Evolutionary conservation across 1,284 basidiomycete species (phyloP).

Genomic region (Limonomyces culmigenus): DNA sequence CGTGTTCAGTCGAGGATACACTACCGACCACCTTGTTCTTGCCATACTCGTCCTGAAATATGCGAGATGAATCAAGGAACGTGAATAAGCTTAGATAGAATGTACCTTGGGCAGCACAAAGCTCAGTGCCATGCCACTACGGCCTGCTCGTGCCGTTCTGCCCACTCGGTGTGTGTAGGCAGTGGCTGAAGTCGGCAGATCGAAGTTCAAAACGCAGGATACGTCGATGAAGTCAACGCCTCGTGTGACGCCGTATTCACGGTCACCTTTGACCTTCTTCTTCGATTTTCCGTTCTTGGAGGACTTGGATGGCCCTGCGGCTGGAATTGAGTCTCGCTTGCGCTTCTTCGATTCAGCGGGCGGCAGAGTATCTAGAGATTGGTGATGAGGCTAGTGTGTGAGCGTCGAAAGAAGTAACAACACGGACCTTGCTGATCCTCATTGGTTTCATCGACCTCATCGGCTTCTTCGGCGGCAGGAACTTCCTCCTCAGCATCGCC

Average conservation of each 20-base stretch:
- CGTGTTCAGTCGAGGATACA: conserved; percentile 50
- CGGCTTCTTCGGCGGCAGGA: neutral
- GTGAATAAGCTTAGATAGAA: neutral
- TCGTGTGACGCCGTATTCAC: conserved; percentile 88
- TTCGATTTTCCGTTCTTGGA: conserved; percentile 17
- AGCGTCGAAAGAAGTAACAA: no score
- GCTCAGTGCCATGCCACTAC: conserved; percentile 83
- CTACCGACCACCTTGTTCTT: conserved; percentile 59
- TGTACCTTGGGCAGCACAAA: conserved; percentile 58
- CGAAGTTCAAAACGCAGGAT: conserved; percentile 97
- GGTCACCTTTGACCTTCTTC: conserved; percentile 23
- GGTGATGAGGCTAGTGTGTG: no score
- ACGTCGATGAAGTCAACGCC: conserved; percentile 97
- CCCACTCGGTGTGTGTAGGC: conserved; percentile 95
- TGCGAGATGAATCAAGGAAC: neutral
- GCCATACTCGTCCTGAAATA: conserved; percentile 40
- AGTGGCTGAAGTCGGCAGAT: conserved; percentile 78
- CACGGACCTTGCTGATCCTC: no score
- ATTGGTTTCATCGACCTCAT: no score
- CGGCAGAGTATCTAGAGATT: no score
- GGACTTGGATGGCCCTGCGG: conserved; percentile 8
- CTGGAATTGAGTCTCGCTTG: neutral
- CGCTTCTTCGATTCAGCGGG: neutral
- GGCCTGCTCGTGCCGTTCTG: conserved; percentile 88
- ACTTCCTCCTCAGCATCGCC: neutral